Conservation (phyloP, 1,284 basidiomycete genomes). For the Cystobasidium sp. region DNA sequence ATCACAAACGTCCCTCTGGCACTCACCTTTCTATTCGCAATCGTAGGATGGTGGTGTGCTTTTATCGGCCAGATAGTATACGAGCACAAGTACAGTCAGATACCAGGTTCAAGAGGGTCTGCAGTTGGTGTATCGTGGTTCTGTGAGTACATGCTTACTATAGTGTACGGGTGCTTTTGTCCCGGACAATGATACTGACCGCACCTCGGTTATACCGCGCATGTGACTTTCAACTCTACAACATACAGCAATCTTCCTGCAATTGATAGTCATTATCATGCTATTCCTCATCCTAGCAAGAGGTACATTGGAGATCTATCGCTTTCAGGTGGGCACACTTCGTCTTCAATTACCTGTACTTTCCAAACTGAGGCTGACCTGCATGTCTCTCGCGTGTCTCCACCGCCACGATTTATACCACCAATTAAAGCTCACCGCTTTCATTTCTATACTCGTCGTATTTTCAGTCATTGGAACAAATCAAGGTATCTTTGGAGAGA, state of each 20-base stretch:
- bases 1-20: constrained; percentile 42
- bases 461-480: constrained; percentile 82
- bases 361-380: background rate
- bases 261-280: constrained; percentile 78
- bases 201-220: too few relatives aligned
- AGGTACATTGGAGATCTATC: constrained; percentile 80
- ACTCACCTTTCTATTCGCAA: constrained; percentile 37
- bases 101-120: constrained; percentile 46
- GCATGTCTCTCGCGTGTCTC: background rate
- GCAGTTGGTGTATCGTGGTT: constrained; percentile 83
- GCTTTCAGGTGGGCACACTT: constrained; percentile 61
- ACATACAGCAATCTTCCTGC: constrained; percentile 60
- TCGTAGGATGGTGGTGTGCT: constrained; percentile 75
- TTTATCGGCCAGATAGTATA: constrained; percentile 70
- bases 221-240: too few relatives aligned
- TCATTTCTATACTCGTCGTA: constrained; percentile 82
- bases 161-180: too few relatives aligned
- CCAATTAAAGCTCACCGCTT: constrained; percentile 74
- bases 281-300: constrained; percentile 80
- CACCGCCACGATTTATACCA: constrained; percentile 20
- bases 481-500: constrained; percentile 59
- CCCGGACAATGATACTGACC: too few relatives aligned
- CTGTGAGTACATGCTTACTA: too few relatives aligned
- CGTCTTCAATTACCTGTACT: background rate
- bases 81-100: constrained; percentile 49